Evolutionary conservation across 2,329 filamentous ascomycete species (phyloP).

Genomic region (Ophiostoma ips): DNA sequence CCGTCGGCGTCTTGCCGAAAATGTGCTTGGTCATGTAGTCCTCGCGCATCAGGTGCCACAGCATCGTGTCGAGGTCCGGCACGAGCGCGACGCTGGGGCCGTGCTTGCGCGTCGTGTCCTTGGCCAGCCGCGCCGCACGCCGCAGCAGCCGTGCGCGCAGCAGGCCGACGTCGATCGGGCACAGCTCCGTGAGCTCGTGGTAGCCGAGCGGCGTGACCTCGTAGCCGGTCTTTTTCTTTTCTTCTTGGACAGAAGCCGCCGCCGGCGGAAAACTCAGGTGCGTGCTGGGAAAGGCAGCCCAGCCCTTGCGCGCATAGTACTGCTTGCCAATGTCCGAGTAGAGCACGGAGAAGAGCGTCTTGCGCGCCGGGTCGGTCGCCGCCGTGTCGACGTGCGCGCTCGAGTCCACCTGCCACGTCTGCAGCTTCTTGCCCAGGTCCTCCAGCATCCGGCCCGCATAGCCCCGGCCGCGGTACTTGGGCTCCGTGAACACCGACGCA

Average conservation of each 20-base stretch:
- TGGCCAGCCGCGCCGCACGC: conserved; percentile 9
- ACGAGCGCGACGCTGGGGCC: conserved; percentile 46
- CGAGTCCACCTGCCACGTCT: conserved; percentile 21
- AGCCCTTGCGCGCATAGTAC: conserved; percentile 68
- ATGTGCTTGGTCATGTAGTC: conserved; percentile 59
- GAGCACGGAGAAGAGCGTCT: conserved; percentile 57
- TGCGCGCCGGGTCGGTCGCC: conserved; percentile 6
- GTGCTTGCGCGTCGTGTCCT: conserved; percentile 11
- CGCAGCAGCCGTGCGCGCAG: conserved; percentile 39
- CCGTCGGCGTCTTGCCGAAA: conserved; percentile 37
- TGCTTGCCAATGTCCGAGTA: conserved; percentile 77
- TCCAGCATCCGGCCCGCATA: conserved; percentile 67
- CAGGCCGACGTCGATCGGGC: conserved; percentile 48
- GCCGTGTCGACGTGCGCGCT: conserved; percentile 15
- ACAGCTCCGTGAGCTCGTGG: conserved; percentile 46
- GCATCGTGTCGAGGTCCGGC: conserved; percentile 52
- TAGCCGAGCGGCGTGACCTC: conserved; percentile 34
- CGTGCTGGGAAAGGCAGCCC: conserved; percentile 58
- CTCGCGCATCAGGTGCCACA: conserved; percentile 72
- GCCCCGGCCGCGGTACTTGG: conserved; percentile 51
- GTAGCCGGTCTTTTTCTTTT: neutral
- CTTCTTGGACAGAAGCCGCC: no score
- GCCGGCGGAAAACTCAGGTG: conserved; percentile 51
- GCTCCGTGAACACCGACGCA: conserved; percentile 64
- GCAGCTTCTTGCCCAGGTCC: conserved; percentile 40